Base-by-base conservation (phyloP, 2,329 filamentous ascomycete genomes). In the Arthroderma uncinatum region DNA sequence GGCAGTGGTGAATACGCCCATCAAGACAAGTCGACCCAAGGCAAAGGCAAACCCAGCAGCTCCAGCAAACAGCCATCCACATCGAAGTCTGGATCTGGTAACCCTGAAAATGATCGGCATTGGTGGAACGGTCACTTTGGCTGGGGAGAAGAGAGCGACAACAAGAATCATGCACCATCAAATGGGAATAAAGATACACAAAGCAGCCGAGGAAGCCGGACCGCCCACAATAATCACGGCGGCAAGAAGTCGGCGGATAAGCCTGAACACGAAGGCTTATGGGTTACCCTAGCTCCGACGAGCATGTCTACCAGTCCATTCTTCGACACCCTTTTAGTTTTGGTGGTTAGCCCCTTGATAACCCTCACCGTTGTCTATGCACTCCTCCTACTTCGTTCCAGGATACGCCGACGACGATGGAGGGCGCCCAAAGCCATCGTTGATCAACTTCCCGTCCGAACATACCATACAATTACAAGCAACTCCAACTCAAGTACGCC, bases 361-460 rank as follows among this genome's bases (percentile, higher is more conserved):
- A 97, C 93, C 0, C 74, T 98, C 65, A 94, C 89, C 2, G 85
- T 96, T 4, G 92, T 98, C 1, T 97, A 97, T 67, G 86, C 89
- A 10, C 79, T 97, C 9, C 79, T 97, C 4, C 81, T 97, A 40
- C 77, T 97, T 37, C 85, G 93, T 56, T 91, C 91, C 50, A 86
- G 91, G 59, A 94, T 96, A 64, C 85, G 92, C 54, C 82, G 92
- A 59, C 82, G 92, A 61, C 82, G 92, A 64, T 98, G 93, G 92
- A 83, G 93, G 65, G 93, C 93, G n/a, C 93, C 93, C 4, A 98
- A 98, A 72, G 95, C 89, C 0, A 84, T 98, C 0, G 91, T 98
- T 16, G 91, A 96, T 64, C 85, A 87, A 58, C 79, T 98, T n/a
- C 93, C 93, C 1, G 90, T 98, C 12, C 84, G 92, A 59, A 97